These are phyloP conservation scores for Pterula multifida DNA, from an alignment of 1,284 basidiomycete species.

Conservation along the genomic window DNA sequence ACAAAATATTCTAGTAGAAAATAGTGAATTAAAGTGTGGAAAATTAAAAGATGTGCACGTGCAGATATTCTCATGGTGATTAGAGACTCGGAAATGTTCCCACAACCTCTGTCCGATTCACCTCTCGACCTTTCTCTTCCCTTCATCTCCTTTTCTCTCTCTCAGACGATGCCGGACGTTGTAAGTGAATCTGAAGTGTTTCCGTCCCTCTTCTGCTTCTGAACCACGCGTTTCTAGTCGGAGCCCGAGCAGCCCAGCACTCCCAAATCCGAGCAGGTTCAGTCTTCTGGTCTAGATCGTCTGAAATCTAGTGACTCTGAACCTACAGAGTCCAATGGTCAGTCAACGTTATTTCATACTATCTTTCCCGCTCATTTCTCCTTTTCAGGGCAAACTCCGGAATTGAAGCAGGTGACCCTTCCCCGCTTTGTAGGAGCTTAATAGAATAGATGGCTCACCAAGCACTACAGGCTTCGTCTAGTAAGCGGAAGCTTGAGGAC, in stretches of 20 bases:
- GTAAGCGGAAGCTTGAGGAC: constrained; percentile 67
- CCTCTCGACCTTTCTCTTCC: neutral
- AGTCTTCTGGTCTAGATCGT: neutral
- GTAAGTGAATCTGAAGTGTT: neutral
- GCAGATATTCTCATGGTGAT: neutral
- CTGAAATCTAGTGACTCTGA: neutral
- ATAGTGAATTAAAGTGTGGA: neutral
- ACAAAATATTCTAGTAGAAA: neutral
- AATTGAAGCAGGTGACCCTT: constrained; percentile 19
- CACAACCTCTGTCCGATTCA: neutral
- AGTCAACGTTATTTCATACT: neutral
- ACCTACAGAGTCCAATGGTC: neutral
- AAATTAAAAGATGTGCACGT: neutral
- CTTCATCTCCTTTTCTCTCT: neutral
- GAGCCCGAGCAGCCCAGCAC: neutral
- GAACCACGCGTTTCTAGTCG: neutral
- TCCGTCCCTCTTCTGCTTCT: neutral
- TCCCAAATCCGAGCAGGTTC: neutral
- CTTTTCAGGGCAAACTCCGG: neutral
- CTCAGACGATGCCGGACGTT: neutral
- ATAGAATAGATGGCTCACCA: neutral
- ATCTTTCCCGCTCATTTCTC: neutral
- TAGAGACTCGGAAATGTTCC: neutral
- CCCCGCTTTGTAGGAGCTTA: neutral
- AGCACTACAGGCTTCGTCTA: constrained; percentile 20